Evolutionary conservation across 805 yeast species (phyloP).

Genomic region (Pichia exigua): DNA sequence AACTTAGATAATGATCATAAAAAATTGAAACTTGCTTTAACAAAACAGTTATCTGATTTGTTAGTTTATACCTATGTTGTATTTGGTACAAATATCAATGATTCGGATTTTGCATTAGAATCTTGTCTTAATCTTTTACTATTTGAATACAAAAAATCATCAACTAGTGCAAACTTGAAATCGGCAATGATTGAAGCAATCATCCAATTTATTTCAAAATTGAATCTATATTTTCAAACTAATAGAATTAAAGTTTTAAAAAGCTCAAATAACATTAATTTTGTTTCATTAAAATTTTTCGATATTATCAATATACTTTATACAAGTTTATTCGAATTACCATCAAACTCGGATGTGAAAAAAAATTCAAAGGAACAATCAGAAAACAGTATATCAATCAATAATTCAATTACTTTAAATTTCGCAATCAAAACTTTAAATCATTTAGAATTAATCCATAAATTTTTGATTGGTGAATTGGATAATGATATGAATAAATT

Average conservation of each 20-base stretch:
- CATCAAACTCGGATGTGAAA: conserved; percentile 11
- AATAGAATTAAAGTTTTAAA: conserved; percentile 19
- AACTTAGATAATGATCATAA: conserved; percentile 25
- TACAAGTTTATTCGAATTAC: conserved; percentile 18
- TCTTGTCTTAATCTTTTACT: conserved; percentile 17
- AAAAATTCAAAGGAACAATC: conserved; percentile 13
- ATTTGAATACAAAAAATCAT: conserved; percentile 13
- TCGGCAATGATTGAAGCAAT: conserved; percentile 24
- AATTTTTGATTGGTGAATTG: conserved; percentile 23
- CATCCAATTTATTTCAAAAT: conserved; percentile 24
- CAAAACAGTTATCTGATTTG: conserved; percentile 27
- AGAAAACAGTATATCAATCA: conserved; percentile 8
- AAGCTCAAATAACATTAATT: conserved; percentile 19
- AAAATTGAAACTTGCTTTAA: conserved; percentile 22
- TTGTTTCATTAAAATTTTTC: conserved; percentile 24
- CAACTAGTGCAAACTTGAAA: conserved; percentile 13
- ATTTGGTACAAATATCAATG: conserved; percentile 21
- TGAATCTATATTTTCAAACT: conserved; percentile 27
- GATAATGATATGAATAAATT: conserved; percentile 29
- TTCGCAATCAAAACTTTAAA: conserved; percentile 18
- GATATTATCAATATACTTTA: conserved; percentile 20
- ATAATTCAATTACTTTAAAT: conserved; percentile 10
- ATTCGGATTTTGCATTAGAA: conserved; percentile 21
- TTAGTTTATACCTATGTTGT: conserved; percentile 26
- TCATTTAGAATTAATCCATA: conserved; percentile 25